Evolutionary conservation across 371 early-diverging fungal genomes (phyloP), one percentile per base, ranked within the genome.

Genomic region (Lichtheimia ramosa): DNA sequence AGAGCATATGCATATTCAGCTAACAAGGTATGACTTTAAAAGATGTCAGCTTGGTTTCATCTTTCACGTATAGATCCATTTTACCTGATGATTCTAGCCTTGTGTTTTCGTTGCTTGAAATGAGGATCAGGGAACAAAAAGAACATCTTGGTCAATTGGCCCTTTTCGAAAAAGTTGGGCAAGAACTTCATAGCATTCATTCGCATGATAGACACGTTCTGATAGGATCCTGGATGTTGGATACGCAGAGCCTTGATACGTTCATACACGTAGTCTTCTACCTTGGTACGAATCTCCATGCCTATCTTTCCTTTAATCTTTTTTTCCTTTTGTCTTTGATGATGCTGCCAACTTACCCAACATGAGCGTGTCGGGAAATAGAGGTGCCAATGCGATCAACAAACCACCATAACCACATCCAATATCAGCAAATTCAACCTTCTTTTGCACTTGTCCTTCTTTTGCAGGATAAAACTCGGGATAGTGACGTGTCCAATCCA

Each of bases 391-490:
- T 5, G 91, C 87, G 24, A 97, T 89, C 51, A 96, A 72, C 6
- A 99, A 84, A 25, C 98, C 98, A 61, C 99, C 99, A 71, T 99
- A 99, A 57, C 99, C 99, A 75, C 99, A 99, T 15, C 99, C 99
- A 67, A 99, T 90, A 77, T 99, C 99, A 7, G 98, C 95, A 82
- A 98, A 96, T 65, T 95, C 96, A 15, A 98, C 93, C 53, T 87
- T 77, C 39, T 74, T 74, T 55, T 68, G 78, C 40, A 68, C 71
- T 52, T 71, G 64, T 3, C 75, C 69, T 21, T 76, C 70, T 46
- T 81, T 80, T 8, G 71, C 69, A 52, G 77, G 72, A 65, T 87
- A 90, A 61, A 83, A 91, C 15, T 82, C 77, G 13, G 96, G 96
- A 69, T 89, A 99, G 73, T 92, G 91, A 52, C 71, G 71, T 12